phyloP scores from a whole-genome alignment of 768 basidiomycete species.

The Tulasnella calospora region DNA sequence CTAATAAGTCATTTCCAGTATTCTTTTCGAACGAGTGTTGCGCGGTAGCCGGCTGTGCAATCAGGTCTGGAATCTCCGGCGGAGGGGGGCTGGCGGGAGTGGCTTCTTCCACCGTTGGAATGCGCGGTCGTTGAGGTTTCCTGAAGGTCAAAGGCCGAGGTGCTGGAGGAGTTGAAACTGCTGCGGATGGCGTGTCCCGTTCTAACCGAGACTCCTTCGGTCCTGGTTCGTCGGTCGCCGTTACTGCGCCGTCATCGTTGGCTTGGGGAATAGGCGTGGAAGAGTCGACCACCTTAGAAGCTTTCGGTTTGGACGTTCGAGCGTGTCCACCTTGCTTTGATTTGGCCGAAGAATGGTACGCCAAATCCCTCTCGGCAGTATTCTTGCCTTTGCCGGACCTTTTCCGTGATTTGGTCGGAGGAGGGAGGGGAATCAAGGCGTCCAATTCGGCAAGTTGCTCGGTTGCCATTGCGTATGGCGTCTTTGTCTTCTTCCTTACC shows the following conservation, averaged over 20 bases:
- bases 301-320: background rate
- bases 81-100: background rate
- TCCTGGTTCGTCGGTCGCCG: background rate
- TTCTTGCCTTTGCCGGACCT: conserved; percentile 17
- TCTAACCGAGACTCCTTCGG: background rate
- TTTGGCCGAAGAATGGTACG: conserved; percentile 22
- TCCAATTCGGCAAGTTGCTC: conserved; percentile 11
- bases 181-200: background rate
- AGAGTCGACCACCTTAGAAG: background rate
- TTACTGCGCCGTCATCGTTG: background rate
- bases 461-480: conserved; percentile 7
- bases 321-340: conserved; percentile 15
- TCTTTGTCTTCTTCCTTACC: conserved; percentile 23
- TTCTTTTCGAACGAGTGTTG: background rate
- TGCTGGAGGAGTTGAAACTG: background rate
- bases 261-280: background rate
- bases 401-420: conserved; percentile 4
- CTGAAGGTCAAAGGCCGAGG: background rate
- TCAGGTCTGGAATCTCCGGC: background rate
- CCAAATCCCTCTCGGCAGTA: background rate
- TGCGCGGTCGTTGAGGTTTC: conserved; percentile 9
- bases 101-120: conserved; percentile 15
- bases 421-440: background rate
- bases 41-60: background rate
- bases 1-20: background rate